Conservation (phyloP, 2,329 filamentous ascomycete species). For the Daldinia sp. region DNA sequence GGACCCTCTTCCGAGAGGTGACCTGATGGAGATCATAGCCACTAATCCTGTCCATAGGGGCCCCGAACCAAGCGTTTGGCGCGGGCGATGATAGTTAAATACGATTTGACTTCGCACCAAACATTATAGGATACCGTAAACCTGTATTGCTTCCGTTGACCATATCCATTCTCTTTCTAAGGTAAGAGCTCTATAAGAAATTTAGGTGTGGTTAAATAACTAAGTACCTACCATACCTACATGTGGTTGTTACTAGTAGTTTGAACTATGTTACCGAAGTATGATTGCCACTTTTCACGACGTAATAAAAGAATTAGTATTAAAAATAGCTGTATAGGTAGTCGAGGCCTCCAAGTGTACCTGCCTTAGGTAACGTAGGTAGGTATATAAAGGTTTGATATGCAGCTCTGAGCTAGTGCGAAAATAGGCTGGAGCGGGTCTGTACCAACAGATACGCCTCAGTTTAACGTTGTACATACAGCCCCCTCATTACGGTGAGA, state of each 20-base stretch:
- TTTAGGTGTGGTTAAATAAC: no score
- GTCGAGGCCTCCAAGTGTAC: not conserved
- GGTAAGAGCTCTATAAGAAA: no score
- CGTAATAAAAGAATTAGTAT: no score
- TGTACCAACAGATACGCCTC: not conserved
- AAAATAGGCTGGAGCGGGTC: not conserved
- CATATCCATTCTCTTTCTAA: not conserved
- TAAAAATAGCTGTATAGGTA: not conserved
- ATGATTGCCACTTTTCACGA: no score
- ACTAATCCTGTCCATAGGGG: not conserved
- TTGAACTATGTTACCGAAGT: not conserved
- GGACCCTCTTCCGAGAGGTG: not conserved
- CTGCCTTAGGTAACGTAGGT: no score
- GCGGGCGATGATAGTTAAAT: conserved; percentile 7
- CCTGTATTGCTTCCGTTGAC: not conserved
- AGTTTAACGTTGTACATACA: not conserved
- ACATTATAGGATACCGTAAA: not conserved
- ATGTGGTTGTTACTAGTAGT: not conserved
- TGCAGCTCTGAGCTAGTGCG: not conserved
- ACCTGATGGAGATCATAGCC: not conserved
- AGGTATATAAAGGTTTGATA: not conserved
- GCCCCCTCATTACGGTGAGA: not conserved
- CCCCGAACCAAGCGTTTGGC: not conserved
- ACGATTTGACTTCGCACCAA: conserved; percentile 6
- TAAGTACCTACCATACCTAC: no score